Evolutionary conservation across 805 yeast genomes (phyloP).

Genomic region (Saturnispora dispora): DNA sequence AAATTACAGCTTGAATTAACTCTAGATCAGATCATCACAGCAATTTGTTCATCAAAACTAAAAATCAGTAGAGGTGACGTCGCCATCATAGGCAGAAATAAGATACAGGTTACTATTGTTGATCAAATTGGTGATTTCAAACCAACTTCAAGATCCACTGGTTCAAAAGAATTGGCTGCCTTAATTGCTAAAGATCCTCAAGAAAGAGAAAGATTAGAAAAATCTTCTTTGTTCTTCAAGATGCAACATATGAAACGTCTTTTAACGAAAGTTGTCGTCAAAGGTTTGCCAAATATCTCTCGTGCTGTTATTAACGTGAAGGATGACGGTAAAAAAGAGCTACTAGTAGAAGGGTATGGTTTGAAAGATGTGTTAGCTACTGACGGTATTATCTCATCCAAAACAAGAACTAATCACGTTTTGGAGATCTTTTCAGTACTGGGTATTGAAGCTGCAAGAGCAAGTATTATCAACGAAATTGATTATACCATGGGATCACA

Average conservation of each 20-base stretch:
- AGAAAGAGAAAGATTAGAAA: conserved; percentile 29
- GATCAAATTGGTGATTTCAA: conserved; percentile 33
- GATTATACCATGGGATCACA: conserved; percentile 97
- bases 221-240: conserved; percentile 62
- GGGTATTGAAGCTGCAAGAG: conserved; percentile 97
- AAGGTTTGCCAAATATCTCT: conserved; percentile 84
- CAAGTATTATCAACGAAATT: conserved; percentile 87
- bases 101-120: conserved; percentile 55
- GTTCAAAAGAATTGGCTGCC: conserved; percentile 25
- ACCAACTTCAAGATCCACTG: conserved; percentile 34
- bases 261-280: conserved; percentile 80
- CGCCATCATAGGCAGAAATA: conserved; percentile 52
- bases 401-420: conserved; percentile 85
- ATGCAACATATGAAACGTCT: conserved; percentile 84
- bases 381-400: conserved; percentile 87
- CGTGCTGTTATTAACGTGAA: conserved; percentile 94
- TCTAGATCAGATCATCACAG: conserved; percentile 76
- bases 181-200: conserved; percentile 28
- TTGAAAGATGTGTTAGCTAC: conserved; percentile 93
- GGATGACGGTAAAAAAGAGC: conserved; percentile 78
- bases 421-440: conserved; percentile 80
- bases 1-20: conserved; percentile 82
- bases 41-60: conserved; percentile 74
- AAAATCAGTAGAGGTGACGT: conserved; percentile 73
- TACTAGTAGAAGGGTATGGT: conserved; percentile 97